phyloP scores from a whole-genome alignment of 208 protist species.

The Leishmania lainsoni region DNA sequence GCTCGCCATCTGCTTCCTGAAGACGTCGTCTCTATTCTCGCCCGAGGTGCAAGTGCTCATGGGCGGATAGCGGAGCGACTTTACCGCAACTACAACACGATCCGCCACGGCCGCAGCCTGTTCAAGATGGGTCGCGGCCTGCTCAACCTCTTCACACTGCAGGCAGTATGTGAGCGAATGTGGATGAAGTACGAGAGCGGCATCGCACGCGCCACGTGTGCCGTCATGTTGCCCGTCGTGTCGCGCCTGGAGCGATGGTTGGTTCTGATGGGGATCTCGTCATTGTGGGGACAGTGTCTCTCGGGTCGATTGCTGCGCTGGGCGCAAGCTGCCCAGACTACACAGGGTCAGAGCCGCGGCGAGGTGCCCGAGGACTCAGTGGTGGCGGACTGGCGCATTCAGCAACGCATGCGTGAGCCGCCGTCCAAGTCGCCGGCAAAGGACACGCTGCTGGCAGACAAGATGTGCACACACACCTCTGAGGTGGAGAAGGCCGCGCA shows the following conservation, averaged over 20 bases:
- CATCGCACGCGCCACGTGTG: conserved; percentile 17
- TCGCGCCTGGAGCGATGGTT: conserved; percentile 16
- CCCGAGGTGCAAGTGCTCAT: conserved; percentile 48
- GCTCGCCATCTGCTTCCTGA: conserved; percentile 72
- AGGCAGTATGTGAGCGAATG: conserved; percentile 68
- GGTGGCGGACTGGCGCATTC: conserved; percentile 16
- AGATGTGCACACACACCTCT: conserved; percentile 36
- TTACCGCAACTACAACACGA: conserved; percentile 84
- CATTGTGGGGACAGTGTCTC: conserved; percentile 10
- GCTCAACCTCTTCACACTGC: conserved; percentile 75
- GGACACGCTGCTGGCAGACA: conserved; percentile 11
- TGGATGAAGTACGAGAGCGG: conserved; percentile 53
- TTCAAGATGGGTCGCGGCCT: conserved; percentile 87
- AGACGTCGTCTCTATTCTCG: conserved; percentile 68
- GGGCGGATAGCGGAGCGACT: conserved; percentile 67
- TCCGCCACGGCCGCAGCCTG: conserved; percentile 81
- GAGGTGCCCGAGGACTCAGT: conserved; percentile 12
- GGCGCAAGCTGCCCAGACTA: conserved; percentile 15
- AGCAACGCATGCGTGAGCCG: conserved; percentile 15
- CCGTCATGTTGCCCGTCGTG: conserved; percentile 32
- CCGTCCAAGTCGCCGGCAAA: conserved; percentile 9
- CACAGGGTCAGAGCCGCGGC: conserved; percentile 1
- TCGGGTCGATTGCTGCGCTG: conserved; percentile 23
- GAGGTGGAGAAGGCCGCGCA: conserved; percentile 26
- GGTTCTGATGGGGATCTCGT: conserved; percentile 5